Conservation (phyloP, 2,329 filamentous ascomycete genomes). For the Fusarium bactridioides region DNA sequence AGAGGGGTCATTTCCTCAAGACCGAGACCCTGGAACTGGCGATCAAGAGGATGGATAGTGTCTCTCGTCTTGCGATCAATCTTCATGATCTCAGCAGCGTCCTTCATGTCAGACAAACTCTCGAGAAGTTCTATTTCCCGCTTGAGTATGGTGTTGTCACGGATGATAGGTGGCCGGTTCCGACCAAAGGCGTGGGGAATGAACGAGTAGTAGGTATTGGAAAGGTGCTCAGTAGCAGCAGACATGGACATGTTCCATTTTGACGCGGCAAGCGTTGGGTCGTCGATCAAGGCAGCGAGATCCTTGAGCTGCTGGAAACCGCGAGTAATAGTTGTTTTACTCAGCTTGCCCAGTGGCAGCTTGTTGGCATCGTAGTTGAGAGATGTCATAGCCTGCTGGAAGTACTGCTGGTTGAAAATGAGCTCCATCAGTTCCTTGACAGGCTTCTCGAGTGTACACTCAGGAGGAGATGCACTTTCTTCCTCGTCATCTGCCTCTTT, state of each 20-base stretch:
- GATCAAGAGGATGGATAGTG: conserved; percentile 71
- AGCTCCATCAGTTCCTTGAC: conserved; percentile 77
- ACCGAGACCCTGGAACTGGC: conserved; percentile 74
- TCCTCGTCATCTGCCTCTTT: conserved; percentile 49
- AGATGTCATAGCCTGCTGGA: conserved; percentile 70
- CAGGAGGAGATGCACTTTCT: conserved; percentile 46
- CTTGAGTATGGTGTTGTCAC: conserved; percentile 65
- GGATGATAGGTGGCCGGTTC: conserved; percentile 74
- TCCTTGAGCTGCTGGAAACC: conserved; percentile 83
- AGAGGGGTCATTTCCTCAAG: conserved; percentile 81
- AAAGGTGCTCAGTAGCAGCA: conserved; percentile 67
- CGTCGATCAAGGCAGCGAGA: conserved; percentile 71
- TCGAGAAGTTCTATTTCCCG: conserved; percentile 82
- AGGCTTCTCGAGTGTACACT: conserved; percentile 66
- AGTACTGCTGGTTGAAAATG: conserved; percentile 82
- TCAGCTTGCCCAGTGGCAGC: conserved; percentile 83
- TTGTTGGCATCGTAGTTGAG: conserved; percentile 79
- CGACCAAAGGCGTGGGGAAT: conserved; percentile 87
- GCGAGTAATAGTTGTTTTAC: conserved; percentile 76
- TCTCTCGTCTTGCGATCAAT: conserved; percentile 58
- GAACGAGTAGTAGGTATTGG: conserved; percentile 80
- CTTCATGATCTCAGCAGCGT: conserved; percentile 80
- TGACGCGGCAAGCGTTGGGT: conserved; percentile 55
- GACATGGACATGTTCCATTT: conserved; percentile 51
- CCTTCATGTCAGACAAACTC: conserved; percentile 85